phyloP scores from a whole-genome alignment of 176 grass and related monocot genomes.

The Juncus effusus region DNA sequence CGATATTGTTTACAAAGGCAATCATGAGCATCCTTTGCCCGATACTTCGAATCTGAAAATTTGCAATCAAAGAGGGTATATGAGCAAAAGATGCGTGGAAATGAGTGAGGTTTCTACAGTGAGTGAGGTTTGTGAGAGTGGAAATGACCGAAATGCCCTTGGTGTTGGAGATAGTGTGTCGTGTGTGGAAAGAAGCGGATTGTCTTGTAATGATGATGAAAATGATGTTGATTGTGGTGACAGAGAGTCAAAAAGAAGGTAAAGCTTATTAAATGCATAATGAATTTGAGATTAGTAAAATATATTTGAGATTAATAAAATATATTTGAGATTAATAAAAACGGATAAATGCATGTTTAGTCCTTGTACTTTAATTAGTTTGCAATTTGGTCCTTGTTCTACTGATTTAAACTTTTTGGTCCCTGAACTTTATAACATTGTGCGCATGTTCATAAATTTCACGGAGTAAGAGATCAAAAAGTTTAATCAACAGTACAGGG shows the following conservation, averaged over 20 bases:
- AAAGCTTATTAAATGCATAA: conserved; percentile 1
- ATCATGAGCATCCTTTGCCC: conserved; percentile 81
- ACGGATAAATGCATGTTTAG: too few relatives aligned
- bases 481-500: too few relatives aligned
- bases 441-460: background rate
- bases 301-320: background rate
- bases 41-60: conserved; percentile 31
- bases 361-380: too few relatives aligned
- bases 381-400: too few relatives aligned
- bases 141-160: conserved; percentile 24
- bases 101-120: conserved; percentile 13
- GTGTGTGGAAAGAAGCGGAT: conserved; percentile 11
- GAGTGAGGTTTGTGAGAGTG: conserved; percentile 20
- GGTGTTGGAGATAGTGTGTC: conserved; percentile 12
- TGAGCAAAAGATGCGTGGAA: conserved; percentile 17
- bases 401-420: too few relatives aligned
- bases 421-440: background rate
- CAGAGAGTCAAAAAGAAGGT: conserved; percentile 31
- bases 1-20: conserved; percentile 87
- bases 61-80: conserved; percentile 22
- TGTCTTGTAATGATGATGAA: conserved; percentile 15
- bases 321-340: background rate
- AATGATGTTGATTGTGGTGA: conserved; percentile 10
- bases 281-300: background rate
- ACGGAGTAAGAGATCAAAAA: background rate